These are phyloP conservation scores for Pythium diclinum DNA, from an alignment of 352 stramenopile genomes.

Conservation along the genomic window DNA sequence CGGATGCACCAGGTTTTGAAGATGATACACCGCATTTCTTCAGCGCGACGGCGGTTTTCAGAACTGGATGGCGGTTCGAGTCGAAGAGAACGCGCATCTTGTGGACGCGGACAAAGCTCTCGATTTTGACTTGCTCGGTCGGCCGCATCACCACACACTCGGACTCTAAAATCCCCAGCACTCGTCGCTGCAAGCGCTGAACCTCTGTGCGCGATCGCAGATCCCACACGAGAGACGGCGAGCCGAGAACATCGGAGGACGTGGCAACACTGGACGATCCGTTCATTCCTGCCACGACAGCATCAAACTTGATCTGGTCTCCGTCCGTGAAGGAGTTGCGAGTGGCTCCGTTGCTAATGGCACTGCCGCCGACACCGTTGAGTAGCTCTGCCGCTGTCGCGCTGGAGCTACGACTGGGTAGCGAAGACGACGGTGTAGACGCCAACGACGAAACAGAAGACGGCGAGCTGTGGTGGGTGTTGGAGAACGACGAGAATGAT, in stretches of 20 bases:
- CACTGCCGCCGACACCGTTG: not conserved
- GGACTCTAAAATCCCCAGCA: constrained; percentile 51
- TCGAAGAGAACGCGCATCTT: constrained; percentile 34
- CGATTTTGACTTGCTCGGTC: constrained; percentile 50
- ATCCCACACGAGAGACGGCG: constrained; percentile 43
- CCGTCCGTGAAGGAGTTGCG: not conserved
- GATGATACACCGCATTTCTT: constrained; percentile 31
- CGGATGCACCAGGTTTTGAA: constrained; percentile 7
- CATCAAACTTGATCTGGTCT: not conserved
- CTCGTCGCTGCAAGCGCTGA: constrained; percentile 44
- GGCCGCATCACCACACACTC: constrained; percentile 52
- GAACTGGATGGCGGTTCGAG: constrained; percentile 31
- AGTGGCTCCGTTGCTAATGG: not conserved
- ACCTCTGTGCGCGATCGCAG: constrained; percentile 57
- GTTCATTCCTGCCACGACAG: not conserved
- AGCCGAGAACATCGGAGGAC: not conserved
- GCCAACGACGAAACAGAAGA: not conserved
- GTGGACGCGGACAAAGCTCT: constrained; percentile 59
- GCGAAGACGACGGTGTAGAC: not conserved
- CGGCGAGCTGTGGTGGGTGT: constrained; percentile 20
- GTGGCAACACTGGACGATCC: not conserved
- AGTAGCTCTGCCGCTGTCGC: constrained; percentile 7
- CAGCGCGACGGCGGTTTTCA: constrained; percentile 36
- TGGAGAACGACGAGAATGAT: constrained; percentile 57
- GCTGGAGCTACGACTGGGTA: constrained; percentile 14